phyloP scores from a whole-genome alignment of 2,329 filamentous ascomycete genomes.

The Botrytis deweyae region DNA sequence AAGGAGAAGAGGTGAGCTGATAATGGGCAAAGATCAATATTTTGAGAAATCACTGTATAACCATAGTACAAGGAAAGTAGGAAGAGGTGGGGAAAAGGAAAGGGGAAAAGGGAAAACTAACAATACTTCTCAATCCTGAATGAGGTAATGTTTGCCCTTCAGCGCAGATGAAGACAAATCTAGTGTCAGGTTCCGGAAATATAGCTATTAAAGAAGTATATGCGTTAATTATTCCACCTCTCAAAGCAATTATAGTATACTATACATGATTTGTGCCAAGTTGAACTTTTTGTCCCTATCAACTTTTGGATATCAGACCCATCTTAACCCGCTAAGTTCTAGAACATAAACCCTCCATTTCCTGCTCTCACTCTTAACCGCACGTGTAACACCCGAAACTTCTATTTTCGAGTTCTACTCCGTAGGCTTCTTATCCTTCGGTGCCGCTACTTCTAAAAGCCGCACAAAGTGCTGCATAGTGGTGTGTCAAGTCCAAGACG shows the following conservation, averaged over 20 bases:
- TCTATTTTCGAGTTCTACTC: neutral
- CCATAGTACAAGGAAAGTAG: neutral
- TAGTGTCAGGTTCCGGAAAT: too few relatives aligned
- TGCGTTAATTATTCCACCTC: conserved; percentile 16
- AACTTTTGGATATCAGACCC: conserved; percentile 22
- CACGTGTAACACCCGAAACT: too few relatives aligned
- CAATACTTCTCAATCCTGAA: neutral
- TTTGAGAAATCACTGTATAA: neutral
- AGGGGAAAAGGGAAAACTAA: too few relatives aligned
- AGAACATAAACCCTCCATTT: conserved; percentile 17
- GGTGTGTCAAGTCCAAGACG: conserved; percentile 90
- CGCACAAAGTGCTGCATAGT: conserved; percentile 92
- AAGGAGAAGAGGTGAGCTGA: too few relatives aligned
- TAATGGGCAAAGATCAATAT: neutral
- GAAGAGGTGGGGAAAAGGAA: neutral
- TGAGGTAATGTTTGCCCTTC: neutral
- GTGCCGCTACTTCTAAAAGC: conserved; percentile 87
- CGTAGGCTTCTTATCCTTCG: conserved; percentile 31
- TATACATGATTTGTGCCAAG: conserved; percentile 19
- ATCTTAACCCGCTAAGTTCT: conserved; percentile 17
- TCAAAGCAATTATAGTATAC: conserved; percentile 22
- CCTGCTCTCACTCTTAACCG: neutral
- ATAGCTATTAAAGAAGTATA: conserved; percentile 10
- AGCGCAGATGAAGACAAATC: neutral
- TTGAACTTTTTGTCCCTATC: conserved; percentile 9